A percentile compares a stretch with the other conserved stretches of the same genome.
phyloP scores from a whole-genome alignment of 2,329 filamentous ascomycete species.

The Monosporascus sp. region DNA sequence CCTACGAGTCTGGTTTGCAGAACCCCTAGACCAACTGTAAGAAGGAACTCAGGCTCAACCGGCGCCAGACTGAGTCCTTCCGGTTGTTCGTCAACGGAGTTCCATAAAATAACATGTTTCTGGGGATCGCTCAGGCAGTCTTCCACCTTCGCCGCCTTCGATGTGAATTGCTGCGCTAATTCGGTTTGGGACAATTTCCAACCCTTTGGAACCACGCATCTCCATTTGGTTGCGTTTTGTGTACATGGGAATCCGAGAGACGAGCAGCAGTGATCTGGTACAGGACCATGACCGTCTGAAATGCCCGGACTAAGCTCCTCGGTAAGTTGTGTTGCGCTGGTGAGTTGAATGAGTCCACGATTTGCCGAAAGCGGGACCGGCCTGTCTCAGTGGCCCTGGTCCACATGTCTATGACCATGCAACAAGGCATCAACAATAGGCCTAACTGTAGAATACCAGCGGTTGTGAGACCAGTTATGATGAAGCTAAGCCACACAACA shows the following conservation, averaged over 20 bases:
- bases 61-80: background rate
- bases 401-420: background rate
- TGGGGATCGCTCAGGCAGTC: background rate
- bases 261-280: background rate
- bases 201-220: background rate
- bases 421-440: background rate
- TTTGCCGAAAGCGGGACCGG: background rate
- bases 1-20: background rate
- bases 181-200: background rate
- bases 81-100: background rate
- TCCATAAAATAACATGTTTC: background rate
- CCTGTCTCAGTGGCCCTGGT: background rate
- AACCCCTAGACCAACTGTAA: background rate
- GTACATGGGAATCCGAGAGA: background rate
- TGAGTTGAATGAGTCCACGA: background rate
- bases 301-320: background rate
- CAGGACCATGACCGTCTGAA: background rate
- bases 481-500: background rate
- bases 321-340: background rate
- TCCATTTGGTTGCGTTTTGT: background rate
- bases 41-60: background rate
- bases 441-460: background rate
- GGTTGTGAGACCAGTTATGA: background rate
- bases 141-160: background rate
- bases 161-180: background rate